Evolutionary conservation across 1,284 basidiomycete species (phyloP), one percentile per base, ranked within the genome.

Genomic region (Meira nashicola): DNA sequence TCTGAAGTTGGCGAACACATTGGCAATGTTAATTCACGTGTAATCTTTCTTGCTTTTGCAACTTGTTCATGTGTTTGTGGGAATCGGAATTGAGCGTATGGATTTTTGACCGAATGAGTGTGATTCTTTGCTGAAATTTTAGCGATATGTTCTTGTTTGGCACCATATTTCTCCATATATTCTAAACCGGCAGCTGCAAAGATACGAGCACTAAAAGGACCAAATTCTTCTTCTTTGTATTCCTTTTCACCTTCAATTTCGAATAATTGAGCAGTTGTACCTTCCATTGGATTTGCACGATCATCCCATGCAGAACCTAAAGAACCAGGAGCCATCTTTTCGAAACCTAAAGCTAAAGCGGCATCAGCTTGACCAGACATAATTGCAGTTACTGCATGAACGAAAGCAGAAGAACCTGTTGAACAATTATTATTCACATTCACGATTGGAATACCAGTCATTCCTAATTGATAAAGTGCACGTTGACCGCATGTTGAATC

Each of bases 1-100:
- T 81, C 80, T 8, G 78, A 80, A 8, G 90, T 92, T 0, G 90
- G 90, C 66, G 87, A 89, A 74, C 90, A 92, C 89, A 91, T 90
- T 74, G 85, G 88, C 73, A 88, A 87, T 2, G 89, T 91, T 47
- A 91, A 79, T 72, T 89, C 84, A 53, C 85, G 85, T 33, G 83
- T 87, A 73, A 90, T 85, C 79, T 71, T 70, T 39, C 70, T 64
- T 38, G 73, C 63, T 56, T 70, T 67, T 56, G 54, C 40, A 8
- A 75, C 65, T 43, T 73, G 64, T 23, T 65, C 61, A 39, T 59
- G 54, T 44, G 55, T 43, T 4, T 67, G 71, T 11, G 64, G 57
- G 40, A 55, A 59, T 21, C 73, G 84, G 80, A 92, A 92, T 74
- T 92, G 90, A 1, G 89, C 87, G 70, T 92, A 92, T 0, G 90